Percentiles rank a stretch among this genome's conserved stretches.
These are phyloP conservation scores for Camelina neglecta DNA, from an alignment of 345 rosid species.

Conservation along the genomic window DNA sequence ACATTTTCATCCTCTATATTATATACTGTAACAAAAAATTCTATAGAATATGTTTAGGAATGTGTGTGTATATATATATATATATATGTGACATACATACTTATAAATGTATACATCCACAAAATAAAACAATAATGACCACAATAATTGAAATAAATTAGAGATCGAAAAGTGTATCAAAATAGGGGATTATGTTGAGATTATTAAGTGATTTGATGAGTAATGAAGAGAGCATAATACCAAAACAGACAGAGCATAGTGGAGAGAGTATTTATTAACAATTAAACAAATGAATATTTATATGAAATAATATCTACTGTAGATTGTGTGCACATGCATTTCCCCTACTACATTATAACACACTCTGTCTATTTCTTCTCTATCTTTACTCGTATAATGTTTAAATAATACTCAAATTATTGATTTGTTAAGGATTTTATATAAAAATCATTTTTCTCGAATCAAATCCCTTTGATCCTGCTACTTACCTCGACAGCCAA, in stretches of 20 bases:
- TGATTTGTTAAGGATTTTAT: constrained; percentile 37
- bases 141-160: constrained; percentile 29
- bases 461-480: constrained; percentile 47
- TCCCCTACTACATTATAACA: constrained; percentile 43
- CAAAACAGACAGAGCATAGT: constrained; percentile 59
- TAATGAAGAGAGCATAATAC: constrained; percentile 43
- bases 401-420: constrained; percentile 39
- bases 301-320: constrained; percentile 56
- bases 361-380: constrained; percentile 41
- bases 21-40: not conserved
- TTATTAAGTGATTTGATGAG: constrained; percentile 57
- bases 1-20: no score
- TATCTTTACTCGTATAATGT: constrained; percentile 36
- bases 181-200: constrained; percentile 52
- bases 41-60: not conserved
- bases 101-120: not conserved
- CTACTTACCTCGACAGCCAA: constrained; percentile 46
- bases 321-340: constrained; percentile 80
- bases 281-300: constrained; percentile 11
- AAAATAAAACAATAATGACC: not conserved
- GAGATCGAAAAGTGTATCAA: constrained; percentile 37
- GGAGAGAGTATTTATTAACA: constrained; percentile 51
- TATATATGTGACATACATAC: not conserved
- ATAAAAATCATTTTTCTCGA: constrained; percentile 30
- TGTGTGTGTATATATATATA: no score